Evolutionary conservation across 352 stramenopile genomes (phyloP).

Genomic region (Phytophthora capsici): DNA sequence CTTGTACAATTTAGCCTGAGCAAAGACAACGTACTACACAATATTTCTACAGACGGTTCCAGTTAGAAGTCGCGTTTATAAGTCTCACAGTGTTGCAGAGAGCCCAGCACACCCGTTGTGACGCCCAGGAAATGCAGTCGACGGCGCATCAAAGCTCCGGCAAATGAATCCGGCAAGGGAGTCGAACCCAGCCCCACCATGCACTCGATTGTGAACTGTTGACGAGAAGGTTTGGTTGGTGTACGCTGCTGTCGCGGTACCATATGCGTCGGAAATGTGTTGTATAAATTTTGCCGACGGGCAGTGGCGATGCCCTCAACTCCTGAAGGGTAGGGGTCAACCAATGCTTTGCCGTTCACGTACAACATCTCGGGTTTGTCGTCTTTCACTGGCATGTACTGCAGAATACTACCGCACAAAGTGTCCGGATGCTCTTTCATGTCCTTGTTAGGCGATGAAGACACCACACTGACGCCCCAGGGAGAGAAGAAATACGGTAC

Average conservation of each 20-base stretch:
- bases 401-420: slow-evolving; percentile 31
- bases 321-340: slow-evolving; percentile 36
- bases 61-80: slow-evolving; percentile 22
- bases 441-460: slow-evolving; percentile 43
- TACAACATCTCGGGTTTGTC: slow-evolving; percentile 32
- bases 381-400: slow-evolving; percentile 33
- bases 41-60: slow-evolving; percentile 5
- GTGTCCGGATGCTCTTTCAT: slow-evolving; percentile 42
- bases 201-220: slow-evolving; percentile 46
- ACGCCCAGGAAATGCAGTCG: slow-evolving; percentile 50
- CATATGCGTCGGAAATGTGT: slow-evolving; percentile 58
- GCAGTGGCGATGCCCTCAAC: slow-evolving; percentile 25
- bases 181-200: slow-evolving; percentile 54
- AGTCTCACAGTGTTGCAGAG: slow-evolving; percentile 44
- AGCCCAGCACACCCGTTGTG: slow-evolving; percentile 32
- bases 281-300: slow-evolving; percentile 47
- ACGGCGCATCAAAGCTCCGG: slow-evolving; percentile 39
- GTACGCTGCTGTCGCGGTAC: slow-evolving; percentile 47
- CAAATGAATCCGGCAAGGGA: slow-evolving; percentile 44
- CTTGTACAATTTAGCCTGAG: slow-evolving; percentile 11
- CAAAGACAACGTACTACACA: slow-evolving; percentile 5
- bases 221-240: slow-evolving; percentile 16
- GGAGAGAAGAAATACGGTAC: slow-evolving; percentile 50
- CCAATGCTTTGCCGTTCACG: slow-evolving; percentile 32
- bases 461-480: slow-evolving; percentile 47